These are phyloP conservation scores for Globisporangium canariense DNA, from an alignment of 352 stramenopile species.

Conservation along the genomic window DNA sequence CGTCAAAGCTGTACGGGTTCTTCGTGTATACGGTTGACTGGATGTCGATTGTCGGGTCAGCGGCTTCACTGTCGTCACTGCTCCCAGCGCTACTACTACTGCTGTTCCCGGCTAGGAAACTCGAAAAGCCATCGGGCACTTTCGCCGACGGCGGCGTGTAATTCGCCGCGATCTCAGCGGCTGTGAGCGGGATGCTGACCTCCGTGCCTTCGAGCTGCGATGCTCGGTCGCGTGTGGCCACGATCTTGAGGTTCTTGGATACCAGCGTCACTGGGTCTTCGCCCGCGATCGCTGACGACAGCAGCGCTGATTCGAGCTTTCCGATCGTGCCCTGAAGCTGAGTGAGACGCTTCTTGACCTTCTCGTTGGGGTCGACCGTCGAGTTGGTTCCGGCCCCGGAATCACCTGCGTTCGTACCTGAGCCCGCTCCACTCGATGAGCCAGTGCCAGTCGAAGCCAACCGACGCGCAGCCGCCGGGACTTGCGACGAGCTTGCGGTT, in stretches of 20 bases:
- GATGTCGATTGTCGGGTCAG: slow-evolving; percentile 50
- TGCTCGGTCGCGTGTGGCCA: slow-evolving; percentile 36
- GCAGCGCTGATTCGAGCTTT: slow-evolving; percentile 43
- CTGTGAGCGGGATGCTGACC: slow-evolving; percentile 36
- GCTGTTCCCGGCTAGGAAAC: slow-evolving; percentile 23
- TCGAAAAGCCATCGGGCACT: slow-evolving; percentile 46
- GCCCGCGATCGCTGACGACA: slow-evolving; percentile 40
- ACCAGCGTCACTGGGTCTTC: slow-evolving; percentile 51
- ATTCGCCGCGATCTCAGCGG: slow-evolving; percentile 45
- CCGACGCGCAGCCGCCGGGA: background rate
- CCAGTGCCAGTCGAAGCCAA: background rate
- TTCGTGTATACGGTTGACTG: slow-evolving; percentile 63
- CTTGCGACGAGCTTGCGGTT: slow-evolving; percentile 3
- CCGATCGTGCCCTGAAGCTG: slow-evolving; percentile 47
- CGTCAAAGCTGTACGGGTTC: slow-evolving; percentile 59
- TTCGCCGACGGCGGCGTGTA: slow-evolving; percentile 46
- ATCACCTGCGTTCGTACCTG: slow-evolving; percentile 2
- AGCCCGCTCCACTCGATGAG: background rate
- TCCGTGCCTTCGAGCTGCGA: slow-evolving; percentile 38
- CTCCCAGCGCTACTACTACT: slow-evolving; percentile 14
- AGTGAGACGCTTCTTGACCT: slow-evolving; percentile 29
- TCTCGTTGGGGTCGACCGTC: slow-evolving; percentile 20
- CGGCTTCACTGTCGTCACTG: slow-evolving; percentile 15
- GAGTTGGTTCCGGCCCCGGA: background rate
- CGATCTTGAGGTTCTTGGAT: slow-evolving; percentile 62